These are phyloP conservation scores for Phytophthora constricta DNA, from an alignment of 352 stramenopile genomes.

Conservation along the genomic window DNA sequence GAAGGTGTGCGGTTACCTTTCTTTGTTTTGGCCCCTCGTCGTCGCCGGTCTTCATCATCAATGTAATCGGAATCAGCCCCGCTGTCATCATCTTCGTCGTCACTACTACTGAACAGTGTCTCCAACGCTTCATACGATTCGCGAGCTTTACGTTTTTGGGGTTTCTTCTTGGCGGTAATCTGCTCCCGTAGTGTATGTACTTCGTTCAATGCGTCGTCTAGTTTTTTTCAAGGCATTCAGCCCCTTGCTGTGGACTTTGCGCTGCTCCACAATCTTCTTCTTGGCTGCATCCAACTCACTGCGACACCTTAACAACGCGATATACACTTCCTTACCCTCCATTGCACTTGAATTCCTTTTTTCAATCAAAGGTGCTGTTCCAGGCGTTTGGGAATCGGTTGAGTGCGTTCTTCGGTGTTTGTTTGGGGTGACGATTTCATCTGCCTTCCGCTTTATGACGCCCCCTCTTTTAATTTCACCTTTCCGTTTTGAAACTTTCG, in stretches of 20 bases:
- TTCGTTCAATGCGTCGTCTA: slow-evolving; percentile 33
- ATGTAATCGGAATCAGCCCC: slow-evolving; percentile 75
- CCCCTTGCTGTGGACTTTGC: slow-evolving; percentile 34
- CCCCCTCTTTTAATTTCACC: slow-evolving; percentile 50
- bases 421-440: slow-evolving; percentile 49
- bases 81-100: slow-evolving; percentile 61
- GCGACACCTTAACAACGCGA: slow-evolving; percentile 33
- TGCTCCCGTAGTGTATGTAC: slow-evolving; percentile 31
- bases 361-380: slow-evolving; percentile 58
- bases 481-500: slow-evolving; percentile 68
- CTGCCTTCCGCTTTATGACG: slow-evolving; percentile 66
- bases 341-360: slow-evolving; percentile 56
- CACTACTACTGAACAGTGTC: slow-evolving; percentile 57
- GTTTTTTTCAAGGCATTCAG: slow-evolving; percentile 12
- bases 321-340: slow-evolving; percentile 39
- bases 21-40: slow-evolving; percentile 8
- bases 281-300: slow-evolving; percentile 11
- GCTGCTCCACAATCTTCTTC: slow-evolving; percentile 9
- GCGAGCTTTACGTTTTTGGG: slow-evolving; percentile 40
- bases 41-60: slow-evolving; percentile 43
- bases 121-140: slow-evolving; percentile 56
- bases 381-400: slow-evolving; percentile 54
- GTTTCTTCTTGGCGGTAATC: slow-evolving; percentile 43
- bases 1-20: background rate
- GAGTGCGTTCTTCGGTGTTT: slow-evolving; percentile 50